Conservation (phyloP, 106 monocot species). For the Chionographis japonica region DNA sequence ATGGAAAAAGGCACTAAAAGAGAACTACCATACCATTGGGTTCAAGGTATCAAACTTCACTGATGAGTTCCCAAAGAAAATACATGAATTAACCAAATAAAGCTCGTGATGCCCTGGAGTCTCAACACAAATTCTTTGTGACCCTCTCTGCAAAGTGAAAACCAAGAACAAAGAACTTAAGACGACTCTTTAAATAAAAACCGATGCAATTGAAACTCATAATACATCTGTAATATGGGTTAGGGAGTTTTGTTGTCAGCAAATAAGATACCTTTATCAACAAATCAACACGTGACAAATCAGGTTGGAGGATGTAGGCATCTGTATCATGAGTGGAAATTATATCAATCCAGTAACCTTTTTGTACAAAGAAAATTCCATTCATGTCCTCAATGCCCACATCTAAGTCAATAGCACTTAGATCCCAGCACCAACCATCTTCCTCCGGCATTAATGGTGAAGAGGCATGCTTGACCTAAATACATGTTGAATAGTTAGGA, state of each 20-base stretch:
- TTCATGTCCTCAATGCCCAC: constrained; percentile 66
- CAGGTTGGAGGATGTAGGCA: constrained; percentile 59
- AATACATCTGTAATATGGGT: neutral
- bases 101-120: constrained; percentile 73
- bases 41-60: constrained; percentile 54
- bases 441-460: constrained; percentile 15
- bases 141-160: constrained; percentile 83
- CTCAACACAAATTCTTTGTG: constrained; percentile 75
- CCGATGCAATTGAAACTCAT: neutral
- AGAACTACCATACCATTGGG: constrained; percentile 30
- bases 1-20: constrained; percentile 9
- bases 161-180: neutral
- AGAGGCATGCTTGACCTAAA: constrained; percentile 55
- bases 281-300: constrained; percentile 48
- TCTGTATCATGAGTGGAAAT: constrained; percentile 76
- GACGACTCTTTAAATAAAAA: too few species aligned
- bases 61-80: constrained; percentile 71
- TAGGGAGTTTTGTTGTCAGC: neutral
- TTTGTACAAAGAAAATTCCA: constrained; percentile 79
- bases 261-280: constrained; percentile 53
- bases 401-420: constrained; percentile 53
- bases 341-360: constrained; percentile 78
- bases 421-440: constrained; percentile 91
- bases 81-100: constrained; percentile 74
- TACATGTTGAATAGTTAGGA: neutral